These are phyloP conservation scores for Lactifluus subvellereus DNA, from an alignment of 768 basidiomycete species.

Conservation along the genomic window DNA sequence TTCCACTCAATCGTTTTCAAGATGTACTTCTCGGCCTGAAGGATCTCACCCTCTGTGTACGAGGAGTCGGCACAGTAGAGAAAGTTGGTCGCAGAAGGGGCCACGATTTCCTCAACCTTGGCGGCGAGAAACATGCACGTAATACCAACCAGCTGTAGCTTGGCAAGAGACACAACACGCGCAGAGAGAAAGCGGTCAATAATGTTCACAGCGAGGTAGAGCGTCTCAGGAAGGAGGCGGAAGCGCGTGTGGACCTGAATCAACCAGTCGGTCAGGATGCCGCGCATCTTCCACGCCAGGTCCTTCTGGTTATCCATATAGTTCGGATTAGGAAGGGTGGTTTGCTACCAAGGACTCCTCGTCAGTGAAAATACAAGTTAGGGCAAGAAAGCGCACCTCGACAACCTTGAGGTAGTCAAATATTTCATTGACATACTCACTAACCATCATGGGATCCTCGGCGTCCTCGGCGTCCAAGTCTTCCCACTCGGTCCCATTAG, in stretches of 20 bases:
- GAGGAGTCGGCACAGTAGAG: constrained; percentile 72
- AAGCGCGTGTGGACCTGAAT: constrained; percentile 87
- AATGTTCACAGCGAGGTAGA: constrained; percentile 85
- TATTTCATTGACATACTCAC: constrained; percentile 92
- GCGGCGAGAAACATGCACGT: constrained; percentile 83
- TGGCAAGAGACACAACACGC: constrained; percentile 53
- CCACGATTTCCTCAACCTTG: constrained; percentile 90
- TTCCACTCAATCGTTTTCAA: constrained; percentile 84
- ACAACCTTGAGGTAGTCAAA: constrained; percentile 83
- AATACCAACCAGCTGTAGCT: constrained; percentile 77
- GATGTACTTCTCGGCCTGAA: constrained; percentile 85
- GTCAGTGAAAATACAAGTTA: constrained; percentile 10
- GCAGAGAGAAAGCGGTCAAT: constrained; percentile 60
- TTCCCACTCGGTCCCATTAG: constrained; percentile 67
- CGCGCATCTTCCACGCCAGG: constrained; percentile 85
- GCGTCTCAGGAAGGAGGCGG: constrained; percentile 81
- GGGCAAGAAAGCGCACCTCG: constrained; percentile 50
- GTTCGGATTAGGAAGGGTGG: constrained; percentile 73
- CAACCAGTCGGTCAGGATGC: constrained; percentile 88
- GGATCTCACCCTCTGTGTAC: constrained; percentile 73
- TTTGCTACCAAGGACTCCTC: constrained; percentile 39
- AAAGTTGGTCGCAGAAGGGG: constrained; percentile 79
- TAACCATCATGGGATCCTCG: constrained; percentile 95
- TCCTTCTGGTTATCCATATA: constrained; percentile 85
- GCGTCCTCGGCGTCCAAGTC: constrained; percentile 89